Evolutionary conservation across 768 basidiomycete genomes (phyloP), one percentile per base, ranked within the genome.

Genomic region (Boletus sp.): DNA sequence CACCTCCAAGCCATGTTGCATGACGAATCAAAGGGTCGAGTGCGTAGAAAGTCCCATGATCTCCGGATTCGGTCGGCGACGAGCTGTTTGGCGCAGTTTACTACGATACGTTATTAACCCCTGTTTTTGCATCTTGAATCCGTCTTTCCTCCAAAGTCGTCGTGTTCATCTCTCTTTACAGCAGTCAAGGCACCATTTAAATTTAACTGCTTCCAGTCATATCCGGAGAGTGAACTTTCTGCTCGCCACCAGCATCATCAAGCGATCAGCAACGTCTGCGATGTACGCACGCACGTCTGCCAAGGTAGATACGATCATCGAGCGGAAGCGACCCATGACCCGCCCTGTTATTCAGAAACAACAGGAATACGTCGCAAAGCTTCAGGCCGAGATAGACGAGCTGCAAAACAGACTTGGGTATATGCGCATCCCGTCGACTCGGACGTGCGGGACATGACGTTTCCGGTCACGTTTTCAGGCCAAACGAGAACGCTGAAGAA

Each of bases 1-100:
- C 87, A 89, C 32, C 80, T 79, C 93, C 92, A 94, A 39, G 92
- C 92, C 92, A 94, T 94, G 55, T 37, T 42, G 50, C 12, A 24
- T 15, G 33, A 40, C 11, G 29, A 36, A 3, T 7, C 32, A 44
- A 36, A 15, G 17, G 39, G 15, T 4, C 14, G 44, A 29, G 15
- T 17, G 15, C 1, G 24, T 24, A 24, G 24, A n/a, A n/a, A 24
- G 24, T 3, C 5, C 11, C 32, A 7, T 17, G 30, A n/a, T 42
- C 14, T 42, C 17, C 14, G 5, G 9, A 20, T 6, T 32, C 33
- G 7, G 6, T 9, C 2, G 5, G n/a, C n/a, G n/a, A n/a, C 20
- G 1, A 12, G 15, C 32, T 61, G 36, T 68, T 68, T 66, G 57
- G 28, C 20, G 28, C 9, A 5, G 41, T 61, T 64, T 65, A 48